Base-by-base conservation (phyloP, 352 stramenopile species). In the Phytopythium boreale region DNA sequence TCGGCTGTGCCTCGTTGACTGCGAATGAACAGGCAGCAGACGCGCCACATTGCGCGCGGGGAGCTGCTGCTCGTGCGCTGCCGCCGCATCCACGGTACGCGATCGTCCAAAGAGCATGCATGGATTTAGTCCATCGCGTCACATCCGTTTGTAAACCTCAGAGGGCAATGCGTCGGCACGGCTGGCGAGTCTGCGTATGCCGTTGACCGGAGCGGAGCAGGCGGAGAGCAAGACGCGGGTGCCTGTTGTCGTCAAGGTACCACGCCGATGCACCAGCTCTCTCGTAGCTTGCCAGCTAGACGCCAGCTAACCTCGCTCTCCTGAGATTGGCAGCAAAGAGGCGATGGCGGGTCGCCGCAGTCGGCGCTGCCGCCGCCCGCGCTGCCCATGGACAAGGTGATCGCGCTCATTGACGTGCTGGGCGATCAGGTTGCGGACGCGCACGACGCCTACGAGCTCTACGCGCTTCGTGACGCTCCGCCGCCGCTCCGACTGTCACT, bases 351-450 rank as follows among this genome's bases (percentile, higher is more conserved):
- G n/a, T 9, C 26, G 49, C 9, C 47, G 19, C 43, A 50, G 31
- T 34, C 52, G 1, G 20, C 26, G 17, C 2, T 52, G 14, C 41
- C 56, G 1, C 52, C 47, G 11, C 0, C 59, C 9, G 62, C 68
- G 3, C 62, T 87, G 4, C 56, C 77, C 0, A 67, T 75, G 19
- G 67, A 82, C 19, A 74, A 75, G 44, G 81, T 90, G 51, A 68
- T 88, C 34, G 69, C 76, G 8, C 41, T 92, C 36, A 70, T 92
- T 22, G 81, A 92, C 62, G 74, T 81, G 24, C 67, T 92, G 1
- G 83, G 83, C 0, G 81, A 92, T 22, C 65, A 82, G 57, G 82
- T 92, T 0, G 75, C 73, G 4, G 72, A 88, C 26, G 81, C 82
- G 11, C 76, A 78, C 29, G 83, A 86, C 55, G 67, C 69, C 3